These are phyloP conservation scores for Sporisorium sorghi DNA, from an alignment of 1,284 basidiomycete species.

Conservation along the genomic window DNA sequence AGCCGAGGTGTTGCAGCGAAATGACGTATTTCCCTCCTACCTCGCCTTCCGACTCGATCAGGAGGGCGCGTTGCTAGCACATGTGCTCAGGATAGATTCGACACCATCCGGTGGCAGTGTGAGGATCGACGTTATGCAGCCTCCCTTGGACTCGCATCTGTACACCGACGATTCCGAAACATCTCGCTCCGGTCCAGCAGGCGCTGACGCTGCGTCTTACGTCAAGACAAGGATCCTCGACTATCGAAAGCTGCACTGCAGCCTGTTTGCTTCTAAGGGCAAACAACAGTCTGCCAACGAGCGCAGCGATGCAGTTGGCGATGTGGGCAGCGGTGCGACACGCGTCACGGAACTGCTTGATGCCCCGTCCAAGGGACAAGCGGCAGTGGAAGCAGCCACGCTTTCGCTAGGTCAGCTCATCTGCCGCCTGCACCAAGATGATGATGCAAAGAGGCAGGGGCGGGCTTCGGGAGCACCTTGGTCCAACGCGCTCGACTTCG, in stretches of 20 bases:
- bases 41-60: constrained; percentile 13
- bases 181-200: neutral
- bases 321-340: neutral
- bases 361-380: neutral
- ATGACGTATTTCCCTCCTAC: neutral
- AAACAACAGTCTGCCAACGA: neutral
- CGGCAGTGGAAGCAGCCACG: constrained; percentile 15
- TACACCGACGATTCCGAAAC: neutral
- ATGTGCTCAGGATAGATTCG: neutral
- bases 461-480: neutral
- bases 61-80: constrained; percentile 15
- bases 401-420: constrained; percentile 1
- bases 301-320: neutral
- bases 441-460: neutral
- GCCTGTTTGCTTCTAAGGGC: constrained; percentile 9
- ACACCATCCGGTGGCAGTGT: neutral
- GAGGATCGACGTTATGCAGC: constrained; percentile 9
- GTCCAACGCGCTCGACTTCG: neutral
- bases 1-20: constrained; percentile 2
- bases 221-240: constrained; percentile 25
- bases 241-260: constrained; percentile 9
- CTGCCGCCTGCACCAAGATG: neutral
- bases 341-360: neutral
- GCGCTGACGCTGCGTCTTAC: neutral
- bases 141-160: constrained; percentile 6